Evolutionary conservation across 768 basidiomycete genomes (phyloP), one percentile per base, ranked within the genome.

Genomic region (Psilocybe cubensis): DNA sequence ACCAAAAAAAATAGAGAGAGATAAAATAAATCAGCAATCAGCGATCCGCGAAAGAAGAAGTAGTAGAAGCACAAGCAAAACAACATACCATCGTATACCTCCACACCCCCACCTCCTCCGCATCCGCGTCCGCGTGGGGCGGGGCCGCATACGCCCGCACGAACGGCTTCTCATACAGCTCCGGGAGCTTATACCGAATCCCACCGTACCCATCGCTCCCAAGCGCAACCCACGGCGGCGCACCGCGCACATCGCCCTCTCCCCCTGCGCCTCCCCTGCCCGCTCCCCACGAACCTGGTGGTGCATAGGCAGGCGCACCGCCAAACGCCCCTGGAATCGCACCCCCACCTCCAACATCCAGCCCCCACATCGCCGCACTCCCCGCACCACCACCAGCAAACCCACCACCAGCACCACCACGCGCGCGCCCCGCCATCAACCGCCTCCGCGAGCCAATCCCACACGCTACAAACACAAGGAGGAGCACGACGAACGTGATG

Each of bases 391-490:
- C 14, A 12, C 51, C 51, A n/a, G 21, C 51, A 51, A 58, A 25
- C 33, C 49, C 55, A 47, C 24, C 50, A 25, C 63, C 66, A 66
- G 66, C 58, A 66, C 56, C 21, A 62, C 33, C 40, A n/a, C 60
- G 8, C 63, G 59, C 46, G n/a, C 74, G 63, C 28, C 74, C 65
- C 35, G 71, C 60, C 25, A 66, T 47, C 21, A 71, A 58, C 48
- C 82, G 67, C 43, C 80, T 69, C 57, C 83, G 73, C 17, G 82
- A 76, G 46, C 77, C 72, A 14, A 85, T 61, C 7, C 81, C 82
- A 48, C 82, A 84, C 3, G 74, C 79, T 8, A 83, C 70, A 52
- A 85, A 83, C 46, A 85, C 65, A 43, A 84, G 69, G 25, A 85
- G 66, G 43, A 83, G 72, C 1, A 75, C 71, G 56, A 79, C 70